phyloP scores from a whole-genome alignment of 2,329 filamentous ascomycete genomes.

The Calonectria pteridis region DNA sequence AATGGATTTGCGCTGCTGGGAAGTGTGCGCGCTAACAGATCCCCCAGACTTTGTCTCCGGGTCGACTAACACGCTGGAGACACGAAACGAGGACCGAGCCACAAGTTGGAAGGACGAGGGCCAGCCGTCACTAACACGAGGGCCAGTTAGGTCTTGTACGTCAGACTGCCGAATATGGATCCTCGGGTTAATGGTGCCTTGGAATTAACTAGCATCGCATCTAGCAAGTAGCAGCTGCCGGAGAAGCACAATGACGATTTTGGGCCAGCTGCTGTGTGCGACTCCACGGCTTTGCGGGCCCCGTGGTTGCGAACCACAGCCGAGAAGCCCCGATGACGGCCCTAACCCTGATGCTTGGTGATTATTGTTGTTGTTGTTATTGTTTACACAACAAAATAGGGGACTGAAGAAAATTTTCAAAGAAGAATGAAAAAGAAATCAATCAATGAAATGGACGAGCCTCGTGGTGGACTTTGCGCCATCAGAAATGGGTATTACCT shows the following conservation, averaged over 20 bases:
- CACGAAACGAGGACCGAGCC: slow-evolving; percentile 15
- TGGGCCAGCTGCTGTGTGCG: background rate
- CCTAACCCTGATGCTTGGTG: slow-evolving; percentile 20
- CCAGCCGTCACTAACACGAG: slow-evolving; percentile 44
- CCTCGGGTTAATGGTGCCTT: slow-evolving; percentile 3
- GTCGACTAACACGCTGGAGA: slow-evolving; percentile 23
- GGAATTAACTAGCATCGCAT: slow-evolving; percentile 12
- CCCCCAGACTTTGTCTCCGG: slow-evolving; percentile 34
- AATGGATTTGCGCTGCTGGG: slow-evolving; percentile 26
- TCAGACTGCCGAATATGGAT: background rate
- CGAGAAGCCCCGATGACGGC: slow-evolving; percentile 23
- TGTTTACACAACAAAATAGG: slow-evolving; percentile 12
- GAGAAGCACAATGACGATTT: slow-evolving; percentile 37
- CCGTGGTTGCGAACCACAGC: background rate
- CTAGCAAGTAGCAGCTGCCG: background rate
- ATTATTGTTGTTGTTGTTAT: slow-evolving; percentile 8
- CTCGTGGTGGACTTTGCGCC: slow-evolving; percentile 36
- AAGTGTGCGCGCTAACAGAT: slow-evolving; percentile 33
- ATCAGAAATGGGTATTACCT: slow-evolving; percentile 42
- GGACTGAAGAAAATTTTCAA: slow-evolving; percentile 21
- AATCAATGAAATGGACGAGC: slow-evolving; percentile 37
- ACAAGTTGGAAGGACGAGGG: slow-evolving; percentile 28
- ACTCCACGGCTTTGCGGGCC: slow-evolving; percentile 19
- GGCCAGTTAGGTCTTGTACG: slow-evolving; percentile 26
- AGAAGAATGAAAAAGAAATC: slow-evolving; percentile 33